Base-by-base conservation (phyloP, 495 filamentous ascomycete genomes). In the Geopyxis carbonaria region DNA sequence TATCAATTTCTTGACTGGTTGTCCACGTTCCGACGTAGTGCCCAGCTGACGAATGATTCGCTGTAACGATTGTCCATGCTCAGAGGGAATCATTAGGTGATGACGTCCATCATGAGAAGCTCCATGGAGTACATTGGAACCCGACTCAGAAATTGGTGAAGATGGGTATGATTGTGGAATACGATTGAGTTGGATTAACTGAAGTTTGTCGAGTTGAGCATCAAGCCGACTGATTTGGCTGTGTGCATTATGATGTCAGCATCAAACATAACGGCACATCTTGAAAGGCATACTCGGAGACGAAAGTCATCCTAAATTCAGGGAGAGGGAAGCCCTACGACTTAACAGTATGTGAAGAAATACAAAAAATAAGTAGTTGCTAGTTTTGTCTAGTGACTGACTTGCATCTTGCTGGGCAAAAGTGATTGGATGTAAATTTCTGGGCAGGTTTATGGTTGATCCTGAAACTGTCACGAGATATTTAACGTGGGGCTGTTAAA, bases 191-290 rank as follows among this genome's bases (percentile, higher is more conserved):
- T 79, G 70, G 15, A 18, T 33, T 10, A 41, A 13, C 18, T 41
- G 38, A 34, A 93, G 62, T 29, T 71, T 72, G 51, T 93, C 85
- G 40, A 97, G 68, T 47, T 81, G 78, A 28, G 66, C 62, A 57
- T 94, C 85, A 38, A 94, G 62, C 25, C 67, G 71, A 40, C 72
- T 73, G 31, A 93, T 67, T 57, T 85, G 82, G 59, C 86, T 93
- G 50, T n/a, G 9, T 19, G 14, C n/a, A 18, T n/a, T 34, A 45
- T 45, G 45, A 54, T 51, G 35, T 50, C 46, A 50, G 43, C 29
- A 4, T 9, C 22, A 16, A 1, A 16, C 27, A 2, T 3, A 7
- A n/a, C n/a, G n/a, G n/a, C n/a, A n/a, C n/a, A n/a, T n/a, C n/a
- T n/a, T n/a, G 8, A 29, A 18, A 19, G 16, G 34, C 51, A 43